Evolutionary conservation across 2,329 filamentous ascomycete species (phyloP), one percentile per base, ranked within the genome.

Genomic region (Scedosporium minutisporum): DNA sequence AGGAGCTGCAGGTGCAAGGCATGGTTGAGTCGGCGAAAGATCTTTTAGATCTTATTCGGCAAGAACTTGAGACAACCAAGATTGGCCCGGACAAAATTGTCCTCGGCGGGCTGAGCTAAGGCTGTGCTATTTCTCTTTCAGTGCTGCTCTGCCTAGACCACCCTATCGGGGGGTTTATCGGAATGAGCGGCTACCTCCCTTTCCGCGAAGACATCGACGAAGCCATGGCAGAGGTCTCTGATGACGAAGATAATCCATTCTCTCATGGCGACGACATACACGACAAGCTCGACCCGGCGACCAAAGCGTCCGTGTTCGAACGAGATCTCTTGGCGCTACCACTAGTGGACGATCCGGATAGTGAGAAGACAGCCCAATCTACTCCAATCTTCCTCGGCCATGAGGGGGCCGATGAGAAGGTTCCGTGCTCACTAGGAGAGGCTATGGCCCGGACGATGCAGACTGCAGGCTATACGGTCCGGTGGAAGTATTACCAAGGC

Each of bases 61-160:
- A 67, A 9, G 78, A 81, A 66, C n/a, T 18, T 64, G 3, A 63
- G 41, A 68, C 64, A n/a, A 68, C 33, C 10, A 38, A 12, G 10
- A 38, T 73, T 57, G 70, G 62, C 62, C 69, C 57, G 41, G 42
- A 65, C 18, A 80, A 79, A 59, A 70, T 84, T 14, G 69, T 83
- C 6, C 64, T 85, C 1, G 79, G 80, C 16, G 80, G 81, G 0
- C 64, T 84, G n/a, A 82, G 81, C 66, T 79, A 83, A 65, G 81
- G 81, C 0, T 82, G 78, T 65, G 81, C 80, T 1, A 76, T 77
- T 66, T 71, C 72, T 0, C 65, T 83, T 9, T 71, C 76, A 21
- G 65, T 74, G 1, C 67, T 82, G 21, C 67, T 85, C 2, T 71
- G 69, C 18, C 73, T 76, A n/a, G 71, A 70, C 7, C 67, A 66